A percentile compares a stretch with the other conserved stretches of the same genome.
Conservation (phyloP, 192 early-diverging fungal species). For the Coemansia sp. region DNA sequence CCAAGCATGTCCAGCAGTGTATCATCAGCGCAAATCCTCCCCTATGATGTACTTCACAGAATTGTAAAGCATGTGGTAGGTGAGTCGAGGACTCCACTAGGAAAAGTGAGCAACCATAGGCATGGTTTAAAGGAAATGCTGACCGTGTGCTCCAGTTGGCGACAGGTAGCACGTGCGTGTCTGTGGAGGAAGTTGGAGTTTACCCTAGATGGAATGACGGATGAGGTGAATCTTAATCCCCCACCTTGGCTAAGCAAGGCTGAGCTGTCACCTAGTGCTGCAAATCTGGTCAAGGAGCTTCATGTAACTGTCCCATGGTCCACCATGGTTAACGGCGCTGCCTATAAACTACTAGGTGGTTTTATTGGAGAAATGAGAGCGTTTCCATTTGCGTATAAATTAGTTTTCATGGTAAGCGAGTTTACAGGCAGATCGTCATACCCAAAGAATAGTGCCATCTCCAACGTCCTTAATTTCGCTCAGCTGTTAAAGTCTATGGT, state of each 20-base stretch:
- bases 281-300: neutral
- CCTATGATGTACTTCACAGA: neutral
- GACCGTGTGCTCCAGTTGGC: neutral
- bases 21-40: neutral
- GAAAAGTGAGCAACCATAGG: neutral
- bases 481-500: neutral
- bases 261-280: neutral
- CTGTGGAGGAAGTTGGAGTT: neutral
- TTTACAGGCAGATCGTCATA: neutral
- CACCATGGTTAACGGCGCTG: neutral
- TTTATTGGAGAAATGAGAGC: neutral
- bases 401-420: neutral
- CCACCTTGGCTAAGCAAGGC: neutral
- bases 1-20: neutral
- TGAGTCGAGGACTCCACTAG: neutral
- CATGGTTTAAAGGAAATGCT: conserved; percentile 1
- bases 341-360: neutral
- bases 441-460: neutral
- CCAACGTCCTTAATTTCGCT: neutral
- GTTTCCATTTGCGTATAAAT: neutral
- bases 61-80: neutral
- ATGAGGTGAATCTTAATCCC: neutral
- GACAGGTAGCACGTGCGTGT: neutral
- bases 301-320: neutral
- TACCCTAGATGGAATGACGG: neutral